Conservation (phyloP, 1,284 basidiomycete species). For the Tremellales sp. region DNA sequence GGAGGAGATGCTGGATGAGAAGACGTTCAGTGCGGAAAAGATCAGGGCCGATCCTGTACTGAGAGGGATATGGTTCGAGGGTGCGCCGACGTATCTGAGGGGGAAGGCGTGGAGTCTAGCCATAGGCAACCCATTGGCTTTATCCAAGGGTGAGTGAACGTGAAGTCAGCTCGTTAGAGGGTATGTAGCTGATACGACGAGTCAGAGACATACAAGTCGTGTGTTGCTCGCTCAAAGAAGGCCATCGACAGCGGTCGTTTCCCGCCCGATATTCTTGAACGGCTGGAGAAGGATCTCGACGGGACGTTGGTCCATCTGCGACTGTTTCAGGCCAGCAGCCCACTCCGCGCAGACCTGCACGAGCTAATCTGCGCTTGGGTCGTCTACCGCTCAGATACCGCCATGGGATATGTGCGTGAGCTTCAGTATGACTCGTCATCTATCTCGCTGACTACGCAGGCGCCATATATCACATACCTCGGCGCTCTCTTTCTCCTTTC, state of each 20-base stretch:
- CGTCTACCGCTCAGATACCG: conserved; percentile 82
- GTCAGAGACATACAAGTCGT: conserved; percentile 71
- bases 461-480: conserved; percentile 53
- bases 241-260: conserved; percentile 69
- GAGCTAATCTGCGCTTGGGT: conserved; percentile 89
- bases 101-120: conserved; percentile 82
- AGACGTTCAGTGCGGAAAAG: conserved; percentile 23
- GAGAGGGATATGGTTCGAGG: conserved; percentile 83
- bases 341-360: conserved; percentile 78
- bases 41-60: conserved; percentile 50
- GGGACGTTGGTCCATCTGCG: conserved; percentile 82
- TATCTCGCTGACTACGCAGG: conserved; percentile 16
- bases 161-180: background rate
- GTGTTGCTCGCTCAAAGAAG: conserved; percentile 67
- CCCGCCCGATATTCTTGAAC: conserved; percentile 62
- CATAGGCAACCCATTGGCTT: conserved; percentile 79
- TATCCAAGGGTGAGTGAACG: conserved; percentile 70
- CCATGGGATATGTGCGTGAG: conserved; percentile 70
- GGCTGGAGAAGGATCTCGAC: conserved; percentile 75
- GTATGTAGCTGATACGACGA: conserved; percentile 3
- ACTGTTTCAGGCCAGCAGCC: conserved; percentile 76
- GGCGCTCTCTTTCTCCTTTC: conserved; percentile 87
- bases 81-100: conserved; percentile 80
- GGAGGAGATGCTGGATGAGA: conserved; percentile 34
- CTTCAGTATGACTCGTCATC: background rate